These are phyloP conservation scores for Penicillium parvum DNA, from an alignment of 495 filamentous ascomycete species.

Conservation along the genomic window DNA sequence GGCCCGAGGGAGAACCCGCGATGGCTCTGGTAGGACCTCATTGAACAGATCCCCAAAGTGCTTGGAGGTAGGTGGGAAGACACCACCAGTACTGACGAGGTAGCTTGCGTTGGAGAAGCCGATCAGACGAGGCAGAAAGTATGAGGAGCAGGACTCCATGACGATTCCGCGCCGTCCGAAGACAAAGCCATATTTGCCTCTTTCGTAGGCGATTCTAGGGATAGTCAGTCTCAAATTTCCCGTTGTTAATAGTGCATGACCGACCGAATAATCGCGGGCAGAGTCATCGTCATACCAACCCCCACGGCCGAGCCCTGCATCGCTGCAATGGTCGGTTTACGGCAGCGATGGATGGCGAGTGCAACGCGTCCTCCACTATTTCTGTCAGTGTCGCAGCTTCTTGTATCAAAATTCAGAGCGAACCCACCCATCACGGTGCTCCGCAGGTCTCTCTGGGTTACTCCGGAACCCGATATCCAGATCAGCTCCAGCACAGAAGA, in stretches of 20 bases:
- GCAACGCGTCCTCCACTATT: slow-evolving; percentile 40
- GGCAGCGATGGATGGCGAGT: slow-evolving; percentile 57
- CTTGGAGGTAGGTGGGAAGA: slow-evolving; percentile 28
- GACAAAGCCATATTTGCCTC: slow-evolving; percentile 59
- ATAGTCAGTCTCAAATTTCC: background rate
- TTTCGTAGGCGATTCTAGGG: slow-evolving; percentile 45
- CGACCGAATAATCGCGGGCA: slow-evolving; percentile 53
- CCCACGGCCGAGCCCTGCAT: slow-evolving; percentile 64
- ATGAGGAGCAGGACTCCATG: slow-evolving; percentile 61
- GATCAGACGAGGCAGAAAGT: slow-evolving; percentile 58
- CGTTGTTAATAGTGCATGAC: background rate
- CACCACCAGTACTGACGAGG: slow-evolving; percentile 36
- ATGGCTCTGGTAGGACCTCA: slow-evolving; percentile 45
- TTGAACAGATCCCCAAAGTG: slow-evolving; percentile 51
- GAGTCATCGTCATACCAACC: slow-evolving; percentile 64
- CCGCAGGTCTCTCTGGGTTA: slow-evolving; percentile 26
- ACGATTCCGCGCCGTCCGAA: slow-evolving; percentile 58
- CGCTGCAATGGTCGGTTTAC: slow-evolving; percentile 61
- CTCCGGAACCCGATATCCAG: slow-evolving; percentile 50
- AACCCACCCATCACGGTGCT: slow-evolving; percentile 46
- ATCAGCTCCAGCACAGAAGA: slow-evolving; percentile 66
- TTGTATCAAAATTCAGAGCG: slow-evolving; percentile 27
- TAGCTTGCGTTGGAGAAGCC: slow-evolving; percentile 54
- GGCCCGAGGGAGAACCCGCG: slow-evolving; percentile 51
- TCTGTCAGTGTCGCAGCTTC: background rate